Base-by-base conservation (phyloP, 2,329 filamentous ascomycete genomes). In the Onygenales sp. region DNA sequence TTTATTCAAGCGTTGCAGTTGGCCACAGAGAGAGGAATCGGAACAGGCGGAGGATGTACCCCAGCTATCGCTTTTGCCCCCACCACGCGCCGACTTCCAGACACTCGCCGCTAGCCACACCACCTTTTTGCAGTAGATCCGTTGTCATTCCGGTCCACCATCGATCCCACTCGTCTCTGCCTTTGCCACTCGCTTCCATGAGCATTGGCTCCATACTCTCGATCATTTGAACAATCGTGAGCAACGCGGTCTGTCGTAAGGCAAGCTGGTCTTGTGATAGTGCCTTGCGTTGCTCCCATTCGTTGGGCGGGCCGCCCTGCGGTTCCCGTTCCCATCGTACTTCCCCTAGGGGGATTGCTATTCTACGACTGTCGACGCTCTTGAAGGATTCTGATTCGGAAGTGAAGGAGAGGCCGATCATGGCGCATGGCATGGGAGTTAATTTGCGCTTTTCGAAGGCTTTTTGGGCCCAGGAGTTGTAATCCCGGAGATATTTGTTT, bases 121-220 rank as follows among this genome's bases (percentile, higher is more conserved):
- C 87, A 52, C 83, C 84, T 56, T 92, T 85, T 66, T 86, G 83
- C 64, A 95, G 78, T 63, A 96, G 70, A 68, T 93, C 86, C 46
- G 82, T 81, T 79, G 89, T 92, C 86, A 95, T 88, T 69, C 85
- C 88, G 42, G 85, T 83, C 72, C 87, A 83, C 91, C 91, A 96
- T 42, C 83, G 77, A 67, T 94, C 87, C 90, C 90, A 96, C 71
- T 96, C 91, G 61, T 95, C 89, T 64, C 87, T 83, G 62, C 86
- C 88, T 75, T 95, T 95, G 11, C 86, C 87, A 63, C 87, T 94
- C 45, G 83, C 82, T 62, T 95, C 87, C 61, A 87, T 82, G 60
- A 96, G 73, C 54, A 93, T 72, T 4, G 88, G 88, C 69, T 96
- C 91, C 62, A 96, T 74, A 57, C 85, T 86, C 66, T 93, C 88